Percentiles rank a stretch among this genome's conserved stretches.
These are phyloP conservation scores for Pleurotus djamor DNA, from an alignment of 768 basidiomycete genomes.

Conservation along the genomic window DNA sequence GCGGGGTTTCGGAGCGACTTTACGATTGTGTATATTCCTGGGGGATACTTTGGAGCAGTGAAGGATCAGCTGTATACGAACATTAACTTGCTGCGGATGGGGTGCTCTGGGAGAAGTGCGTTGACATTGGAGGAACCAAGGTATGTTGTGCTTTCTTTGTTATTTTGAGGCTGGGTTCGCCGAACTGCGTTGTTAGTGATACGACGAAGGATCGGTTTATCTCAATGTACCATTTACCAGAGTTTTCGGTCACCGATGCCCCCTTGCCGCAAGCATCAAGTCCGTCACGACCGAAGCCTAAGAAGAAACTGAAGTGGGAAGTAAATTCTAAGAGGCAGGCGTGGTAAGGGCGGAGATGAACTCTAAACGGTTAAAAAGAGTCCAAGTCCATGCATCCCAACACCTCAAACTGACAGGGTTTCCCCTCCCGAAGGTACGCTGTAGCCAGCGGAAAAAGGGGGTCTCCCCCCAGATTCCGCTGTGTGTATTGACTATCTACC, in stretches of 20 bases:
- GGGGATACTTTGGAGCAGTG: conserved; percentile 61
- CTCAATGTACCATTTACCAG: conserved; percentile 60
- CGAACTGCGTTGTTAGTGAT: conserved; percentile 42
- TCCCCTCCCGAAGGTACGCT: no score
- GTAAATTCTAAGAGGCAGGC: no score
- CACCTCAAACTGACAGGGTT: no score
- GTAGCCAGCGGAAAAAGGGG: no score
- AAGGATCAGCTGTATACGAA: conserved; percentile 76
- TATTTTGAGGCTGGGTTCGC: conserved; percentile 5
- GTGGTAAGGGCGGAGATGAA: no score
- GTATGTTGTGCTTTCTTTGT: conserved; percentile 27
- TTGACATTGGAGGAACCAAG: conserved; percentile 77
- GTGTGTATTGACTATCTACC: no score
- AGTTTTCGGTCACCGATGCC: conserved; percentile 20
- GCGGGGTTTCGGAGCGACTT: conserved; percentile 88
- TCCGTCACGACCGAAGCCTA: no score
- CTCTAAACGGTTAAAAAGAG: no score
- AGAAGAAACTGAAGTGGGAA: no score
- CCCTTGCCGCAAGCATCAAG: no score
- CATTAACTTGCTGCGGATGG: conserved; percentile 83
- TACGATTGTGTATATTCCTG: conserved; percentile 78
- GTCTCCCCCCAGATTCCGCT: no score
- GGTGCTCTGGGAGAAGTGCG: conserved; percentile 73
- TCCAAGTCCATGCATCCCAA: no score
- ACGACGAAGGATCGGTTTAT: conserved; percentile 80